Evolutionary conservation across 2,329 filamentous ascomycete species (phyloP), one percentile per base, ranked within the genome.

Genomic region (Sclerotinia minor): DNA sequence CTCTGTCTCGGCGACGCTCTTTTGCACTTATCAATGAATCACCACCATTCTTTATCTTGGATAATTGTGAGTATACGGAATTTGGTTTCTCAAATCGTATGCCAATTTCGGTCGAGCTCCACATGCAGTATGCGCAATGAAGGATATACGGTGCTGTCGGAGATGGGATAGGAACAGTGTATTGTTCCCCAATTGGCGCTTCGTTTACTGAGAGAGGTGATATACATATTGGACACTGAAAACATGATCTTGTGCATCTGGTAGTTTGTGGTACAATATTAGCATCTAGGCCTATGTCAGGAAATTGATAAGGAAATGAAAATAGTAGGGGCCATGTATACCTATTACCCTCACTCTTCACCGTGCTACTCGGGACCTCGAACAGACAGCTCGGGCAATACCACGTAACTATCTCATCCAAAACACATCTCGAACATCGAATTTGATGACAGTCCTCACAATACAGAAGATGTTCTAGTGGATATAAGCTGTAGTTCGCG

Each of bases 391-490:
- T 94, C 6, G 95, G 95, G 76, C 95, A 99, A 79, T 92, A 99
- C 84, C 93, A 97, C 65, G 92, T 95, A 59, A 96, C 89, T 67
- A 97, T 93, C 80, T 99, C 95, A 77, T 99, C 95, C 59, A 89
- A 87, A 65, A 96, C 91, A 76, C 95, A 99, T 80, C 93, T 85
- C 7, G 92, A 92, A 77, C 95, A 99, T 73, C 95, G 91, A 70
- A 98, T 96, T 79, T 97, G 91, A 77, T 96, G 92, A 79, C 95
- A 99, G 78, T 98, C 95, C 77, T 97, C 94, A 82, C 95, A 99
- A 81, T 96, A 99, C 52, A 98, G 85, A 35, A 99, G 86, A 77
- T 97, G 89, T 76, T 98, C 94, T 55, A 97, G 88, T 0, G 95
- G 94, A 76, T 94, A 97, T 44, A 99, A 83, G 72, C 92, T 94